Conservation (phyloP, 345 rosid genomes). For the Ceriops zippeliana region DNA sequence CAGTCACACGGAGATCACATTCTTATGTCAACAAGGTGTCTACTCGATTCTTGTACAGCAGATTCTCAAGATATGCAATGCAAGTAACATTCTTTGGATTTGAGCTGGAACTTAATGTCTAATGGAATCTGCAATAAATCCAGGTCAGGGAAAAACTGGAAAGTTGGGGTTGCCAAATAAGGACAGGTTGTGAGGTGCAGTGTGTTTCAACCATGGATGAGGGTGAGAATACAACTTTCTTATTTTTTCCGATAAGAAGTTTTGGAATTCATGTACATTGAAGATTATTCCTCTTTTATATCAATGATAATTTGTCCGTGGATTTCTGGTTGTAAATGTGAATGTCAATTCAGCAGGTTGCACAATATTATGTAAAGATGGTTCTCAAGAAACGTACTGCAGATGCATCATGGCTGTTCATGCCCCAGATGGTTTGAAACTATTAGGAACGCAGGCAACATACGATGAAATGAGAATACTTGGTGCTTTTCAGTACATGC, state of each 20-base stretch:
- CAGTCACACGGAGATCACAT: slow-evolving; percentile 65
- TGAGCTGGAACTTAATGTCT: neutral
- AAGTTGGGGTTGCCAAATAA: slow-evolving; percentile 59
- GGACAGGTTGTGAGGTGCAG: slow-evolving; percentile 48
- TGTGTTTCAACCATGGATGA: slow-evolving; percentile 43
- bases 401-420: slow-evolving; percentile 62
- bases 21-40: slow-evolving; percentile 63
- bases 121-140: neutral
- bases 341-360: slow-evolving; percentile 38
- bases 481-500: slow-evolving; percentile 81
- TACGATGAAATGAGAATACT: slow-evolving; percentile 70
- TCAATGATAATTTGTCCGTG: neutral
- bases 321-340: slow-evolving; percentile 1
- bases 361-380: slow-evolving; percentile 45
- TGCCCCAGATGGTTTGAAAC: slow-evolving; percentile 70
- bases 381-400: slow-evolving; percentile 40
- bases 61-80: neutral
- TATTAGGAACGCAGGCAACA: slow-evolving; percentile 64
- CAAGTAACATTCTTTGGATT: neutral
- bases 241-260: neutral
- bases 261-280: no score
- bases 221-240: slow-evolving; percentile 31
- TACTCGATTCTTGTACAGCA: neutral
- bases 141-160: slow-evolving; percentile 70
- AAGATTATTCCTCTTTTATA: neutral